Base-by-base conservation (phyloP, 441 rosid species). In the Macaranga tanarius region DNA sequence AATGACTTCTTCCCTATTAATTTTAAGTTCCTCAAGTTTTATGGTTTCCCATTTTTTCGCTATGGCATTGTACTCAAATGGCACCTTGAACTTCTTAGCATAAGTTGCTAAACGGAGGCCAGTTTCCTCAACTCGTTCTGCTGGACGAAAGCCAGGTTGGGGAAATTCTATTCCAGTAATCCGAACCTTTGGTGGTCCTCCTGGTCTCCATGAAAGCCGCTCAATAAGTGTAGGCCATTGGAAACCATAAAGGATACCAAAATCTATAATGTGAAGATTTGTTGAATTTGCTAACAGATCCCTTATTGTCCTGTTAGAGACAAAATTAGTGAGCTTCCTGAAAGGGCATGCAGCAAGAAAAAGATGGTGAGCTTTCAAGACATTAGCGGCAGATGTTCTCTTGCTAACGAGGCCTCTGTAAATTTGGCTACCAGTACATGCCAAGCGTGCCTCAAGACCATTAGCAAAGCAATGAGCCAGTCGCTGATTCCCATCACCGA, bases 381-480 rank as follows among this genome's bases (percentile, higher is more conserved):
- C 73, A 71, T 85, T 86, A 13, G 84, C 79, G 15, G 92, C 86
- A 4, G 92, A 85, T 16, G 79, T 83, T 75, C 77, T 89, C 82
- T 87, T 82, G 26, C 84, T 79, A 72, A 79, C 80, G 13, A 87
- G 77, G 44, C 86, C 75, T n/a, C 81, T 81, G 72, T 83, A 87
- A 16, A 84, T 76, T 80, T 88, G 93, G 4, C 86, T 77, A 67
- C 97, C 95, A 45, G 80, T 89, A 16, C 98, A 93, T 16, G 79
- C 88, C 69, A 93, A 62, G 60, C 98, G 91, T n/a, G 96, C 93
- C 76, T 93, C 92, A 63, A 93, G 95, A 69, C 90, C 87, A 77
- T 90, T 76, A 10, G 93, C 92, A 52, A 93, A 89, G 64, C 76
- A 87, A 77, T 89, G 88, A 55, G 97, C 93, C 76, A 92, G 72